These are phyloP conservation scores for Acarospora socialis DNA, from an alignment of 2,329 filamentous ascomycete species.

Conservation along the genomic window DNA sequence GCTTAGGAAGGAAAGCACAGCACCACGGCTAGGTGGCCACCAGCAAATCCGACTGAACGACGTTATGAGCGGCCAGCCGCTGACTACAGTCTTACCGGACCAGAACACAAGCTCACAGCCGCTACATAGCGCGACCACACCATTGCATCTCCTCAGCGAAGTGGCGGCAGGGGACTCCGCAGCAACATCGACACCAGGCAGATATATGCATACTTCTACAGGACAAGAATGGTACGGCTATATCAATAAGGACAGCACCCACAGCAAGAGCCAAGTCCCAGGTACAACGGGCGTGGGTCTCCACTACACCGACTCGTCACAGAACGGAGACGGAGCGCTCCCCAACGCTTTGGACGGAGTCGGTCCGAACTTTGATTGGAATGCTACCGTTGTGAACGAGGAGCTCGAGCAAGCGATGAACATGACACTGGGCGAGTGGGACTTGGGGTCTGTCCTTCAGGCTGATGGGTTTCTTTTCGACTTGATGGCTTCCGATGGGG, in stretches of 20 bases:
- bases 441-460: too few species aligned
- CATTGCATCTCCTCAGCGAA: constrained; percentile 5
- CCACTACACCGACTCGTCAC: background rate
- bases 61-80: too few species aligned
- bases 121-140: background rate
- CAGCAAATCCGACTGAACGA: background rate
- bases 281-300: background rate
- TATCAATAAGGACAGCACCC: background rate
- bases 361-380: too few species aligned
- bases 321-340: background rate
- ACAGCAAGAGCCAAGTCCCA: background rate
- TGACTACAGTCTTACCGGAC: background rate
- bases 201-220: too few species aligned
- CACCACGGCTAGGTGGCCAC: background rate
- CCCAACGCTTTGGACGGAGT: constrained; percentile 1
- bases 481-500: too few species aligned
- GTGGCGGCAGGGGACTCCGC: constrained; percentile 3
- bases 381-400: too few species aligned
- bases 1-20: constrained; percentile 1
- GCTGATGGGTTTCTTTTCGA: too few species aligned
- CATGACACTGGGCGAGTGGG: constrained; percentile 6
- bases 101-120: background rate
- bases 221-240: background rate
- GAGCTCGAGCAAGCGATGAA: constrained; percentile 6
- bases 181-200: background rate